Percentiles rank a stretch among this genome's conserved stretches.
phyloP scores from a whole-genome alignment of 331 rosid species.

The Malus hybrid region DNA sequence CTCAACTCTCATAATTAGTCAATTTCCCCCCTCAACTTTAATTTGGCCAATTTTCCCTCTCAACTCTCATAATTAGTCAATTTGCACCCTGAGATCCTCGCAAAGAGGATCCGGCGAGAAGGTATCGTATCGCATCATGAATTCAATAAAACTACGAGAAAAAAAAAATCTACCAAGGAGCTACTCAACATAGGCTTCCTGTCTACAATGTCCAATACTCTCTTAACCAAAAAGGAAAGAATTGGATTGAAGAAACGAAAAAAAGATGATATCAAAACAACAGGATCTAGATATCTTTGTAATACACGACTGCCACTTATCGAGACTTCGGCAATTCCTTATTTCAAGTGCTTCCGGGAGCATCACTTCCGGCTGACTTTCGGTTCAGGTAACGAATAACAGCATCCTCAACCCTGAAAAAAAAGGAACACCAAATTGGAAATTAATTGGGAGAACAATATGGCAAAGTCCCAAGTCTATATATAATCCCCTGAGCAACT shows the following conservation, averaged over 20 bases:
- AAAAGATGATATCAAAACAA: neutral
- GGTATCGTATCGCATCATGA: neutral
- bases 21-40: no score
- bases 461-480: neutral
- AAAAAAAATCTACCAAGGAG: neutral
- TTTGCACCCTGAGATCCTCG: no score
- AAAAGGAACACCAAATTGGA: neutral
- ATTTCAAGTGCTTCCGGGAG: slow-evolving; percentile 42
- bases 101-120: no score
- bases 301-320: slow-evolving; percentile 1
- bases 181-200: no score
- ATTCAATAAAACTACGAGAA: neutral
- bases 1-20: no score
- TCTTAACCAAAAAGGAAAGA: neutral
- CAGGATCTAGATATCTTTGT: neutral
- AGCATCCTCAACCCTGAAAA: slow-evolving; percentile 84
- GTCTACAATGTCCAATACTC: no score
- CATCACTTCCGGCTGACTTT: slow-evolving; percentile 55
- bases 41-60: no score
- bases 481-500: neutral
- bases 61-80: no score
- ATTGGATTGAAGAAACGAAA: neutral
- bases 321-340: neutral
- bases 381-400: slow-evolving; percentile 82
- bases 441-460: neutral